These are phyloP conservation scores for Populus ilicifolia DNA, from an alignment of 345 rosid species.

Conservation along the genomic window DNA sequence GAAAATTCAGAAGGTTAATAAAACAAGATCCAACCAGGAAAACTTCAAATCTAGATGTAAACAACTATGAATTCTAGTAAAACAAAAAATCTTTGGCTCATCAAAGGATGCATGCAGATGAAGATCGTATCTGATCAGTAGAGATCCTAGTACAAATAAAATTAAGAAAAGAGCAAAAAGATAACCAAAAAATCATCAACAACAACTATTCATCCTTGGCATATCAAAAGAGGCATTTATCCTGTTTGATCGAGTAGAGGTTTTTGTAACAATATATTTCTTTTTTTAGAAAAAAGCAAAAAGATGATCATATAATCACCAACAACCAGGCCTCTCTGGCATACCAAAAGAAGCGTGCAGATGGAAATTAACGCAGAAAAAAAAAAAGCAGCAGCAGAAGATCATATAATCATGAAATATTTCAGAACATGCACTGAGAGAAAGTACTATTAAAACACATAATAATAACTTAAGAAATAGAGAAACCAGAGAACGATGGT, in stretches of 20 bases:
- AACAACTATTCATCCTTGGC: no score
- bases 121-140: neutral
- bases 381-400: neutral
- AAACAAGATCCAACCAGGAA: neutral
- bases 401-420: neutral
- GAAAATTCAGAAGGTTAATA: neutral
- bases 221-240: no score
- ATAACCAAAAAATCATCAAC: no score
- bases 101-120: neutral
- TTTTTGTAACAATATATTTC: no score
- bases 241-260: no score
- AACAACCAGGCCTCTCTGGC: no score
- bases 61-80: neutral
- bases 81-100: neutral
- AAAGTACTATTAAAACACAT: neutral
- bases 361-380: no score
- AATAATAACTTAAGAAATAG: neutral
- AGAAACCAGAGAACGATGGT: neutral
- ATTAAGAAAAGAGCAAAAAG: no score
- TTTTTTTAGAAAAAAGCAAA: no score
- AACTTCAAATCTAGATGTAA: neutral
- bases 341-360: no score
- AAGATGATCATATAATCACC: no score
- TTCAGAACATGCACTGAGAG: neutral
- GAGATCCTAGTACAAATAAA: no score